These are phyloP conservation scores for Fusarium sp. DNA, from an alignment of 2,329 filamentous ascomycete species.

Conservation along the genomic window DNA sequence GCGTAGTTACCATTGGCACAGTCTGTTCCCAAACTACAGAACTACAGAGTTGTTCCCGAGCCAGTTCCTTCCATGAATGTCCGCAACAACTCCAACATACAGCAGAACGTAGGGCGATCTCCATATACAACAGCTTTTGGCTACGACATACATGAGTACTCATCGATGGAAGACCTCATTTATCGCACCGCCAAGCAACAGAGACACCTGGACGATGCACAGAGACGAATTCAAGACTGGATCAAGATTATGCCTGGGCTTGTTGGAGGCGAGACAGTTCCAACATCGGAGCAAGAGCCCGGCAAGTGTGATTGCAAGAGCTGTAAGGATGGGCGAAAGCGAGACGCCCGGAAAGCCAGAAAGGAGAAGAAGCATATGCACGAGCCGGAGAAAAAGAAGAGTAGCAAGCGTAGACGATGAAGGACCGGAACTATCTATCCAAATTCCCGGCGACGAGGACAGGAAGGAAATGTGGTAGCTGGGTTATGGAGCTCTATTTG, in stretches of 20 bases:
- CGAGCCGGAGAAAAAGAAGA: constrained; percentile 1
- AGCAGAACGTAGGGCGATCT: background rate
- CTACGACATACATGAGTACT: background rate
- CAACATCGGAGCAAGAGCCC: background rate
- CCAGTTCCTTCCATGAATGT: background rate
- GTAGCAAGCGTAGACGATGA: constrained; percentile 2
- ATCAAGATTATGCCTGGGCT: constrained; percentile 23
- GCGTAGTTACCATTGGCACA: background rate
- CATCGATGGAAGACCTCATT: constrained; percentile 17
- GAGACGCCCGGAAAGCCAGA: background rate
- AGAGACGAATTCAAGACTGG: constrained; percentile 31
- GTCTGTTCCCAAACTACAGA: background rate
- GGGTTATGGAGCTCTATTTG: background rate
- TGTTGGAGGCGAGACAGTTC: background rate
- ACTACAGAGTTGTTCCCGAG: background rate
- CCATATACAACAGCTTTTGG: background rate
- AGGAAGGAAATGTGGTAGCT: too few relatives aligned
- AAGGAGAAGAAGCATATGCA: background rate
- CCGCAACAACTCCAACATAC: background rate
- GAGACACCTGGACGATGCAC: constrained; percentile 20
- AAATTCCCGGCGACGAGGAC: background rate
- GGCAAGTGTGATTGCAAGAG: background rate
- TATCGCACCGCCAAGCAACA: constrained; percentile 21
- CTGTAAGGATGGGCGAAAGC: background rate
- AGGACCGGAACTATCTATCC: background rate